Base-by-base conservation (phyloP, 345 rosid genomes). In the Physaria fendleri region DNA sequence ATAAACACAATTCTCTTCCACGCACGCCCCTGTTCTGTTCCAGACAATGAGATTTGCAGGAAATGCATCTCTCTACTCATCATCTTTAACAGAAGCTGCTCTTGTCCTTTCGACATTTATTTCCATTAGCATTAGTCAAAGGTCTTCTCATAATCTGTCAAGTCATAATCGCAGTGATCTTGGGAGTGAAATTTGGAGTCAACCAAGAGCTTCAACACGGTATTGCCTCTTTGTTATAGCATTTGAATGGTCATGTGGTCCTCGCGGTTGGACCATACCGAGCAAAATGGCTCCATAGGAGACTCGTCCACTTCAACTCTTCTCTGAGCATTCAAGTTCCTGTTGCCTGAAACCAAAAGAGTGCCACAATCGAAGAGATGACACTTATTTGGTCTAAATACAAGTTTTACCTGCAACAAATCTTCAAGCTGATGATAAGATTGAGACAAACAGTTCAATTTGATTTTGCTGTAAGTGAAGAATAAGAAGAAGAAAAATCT, bases 201-300 rank as follows among this genome's bases (percentile, higher is more conserved):
- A 77, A 75, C 57, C 71, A 82, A 76, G 82, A 72, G n/a, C 75
- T 90, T 75, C 95, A 27, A 82, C 77, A 72, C 73, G 74, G 8
- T 80, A 75, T n/a, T 83, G 89, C 68, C 74, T 85, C 4, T 87
- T 90, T 60, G 86, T 87, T 6, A 20, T 81, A 11, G 94, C 85
- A 2, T 91, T 82, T 20, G 98, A 90, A 59, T 91, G 86, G 84
- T 90, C 97, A 21, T 91, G 98, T 94, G 98, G 98, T 17, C 89
- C 89, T 0, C 78, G 87, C 1, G 92, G 86, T 0, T 91, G 85
- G 86, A 87, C 91, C 0, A 69, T 90, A 23, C 95, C 95, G 0
- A 85, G 97, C 20, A 95, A 90, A 66, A 77, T 90, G 68, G 82
- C 85, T 56, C 87, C 97, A 6, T 38, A 85, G 54, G 95, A 85